These are phyloP conservation scores for Aspergillus conjunctus DNA, from an alignment of 495 filamentous ascomycete genomes.

Conservation along the genomic window DNA sequence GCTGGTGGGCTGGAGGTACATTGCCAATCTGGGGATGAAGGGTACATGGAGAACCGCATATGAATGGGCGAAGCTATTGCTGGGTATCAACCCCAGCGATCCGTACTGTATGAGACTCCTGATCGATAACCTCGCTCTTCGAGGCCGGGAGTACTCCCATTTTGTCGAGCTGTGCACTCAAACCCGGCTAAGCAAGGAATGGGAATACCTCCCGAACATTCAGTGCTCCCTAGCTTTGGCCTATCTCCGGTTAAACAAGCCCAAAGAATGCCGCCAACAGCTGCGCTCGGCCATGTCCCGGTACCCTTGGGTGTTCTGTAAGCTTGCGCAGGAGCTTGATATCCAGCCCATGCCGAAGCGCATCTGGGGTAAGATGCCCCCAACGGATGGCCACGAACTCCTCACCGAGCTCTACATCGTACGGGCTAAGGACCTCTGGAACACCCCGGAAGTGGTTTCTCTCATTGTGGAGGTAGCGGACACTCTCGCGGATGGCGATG, in stretches of 20 bases:
- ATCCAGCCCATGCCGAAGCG: constrained; percentile 69
- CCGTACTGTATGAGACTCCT: constrained; percentile 78
- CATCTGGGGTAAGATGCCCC: constrained; percentile 79
- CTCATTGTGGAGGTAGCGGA: constrained; percentile 74
- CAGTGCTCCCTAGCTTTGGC: constrained; percentile 75
- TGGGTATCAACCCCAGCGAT: constrained; percentile 76
- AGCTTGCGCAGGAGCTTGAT: constrained; percentile 75
- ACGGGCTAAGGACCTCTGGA: constrained; percentile 87
- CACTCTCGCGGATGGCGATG: constrained; percentile 44
- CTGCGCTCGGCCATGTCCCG: constrained; percentile 66
- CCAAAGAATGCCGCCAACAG: constrained; percentile 60
- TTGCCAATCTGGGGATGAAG: constrained; percentile 78
- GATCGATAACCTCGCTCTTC: constrained; percentile 81
- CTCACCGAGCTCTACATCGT: constrained; percentile 77
- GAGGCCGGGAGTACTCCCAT: constrained; percentile 73
- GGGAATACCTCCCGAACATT: constrained; percentile 60
- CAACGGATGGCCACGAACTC: constrained; percentile 67
- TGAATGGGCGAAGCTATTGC: constrained; percentile 87
- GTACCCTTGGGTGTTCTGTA: constrained; percentile 78
- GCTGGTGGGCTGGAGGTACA: constrained; percentile 86
- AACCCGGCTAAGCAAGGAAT: constrained; percentile 53
- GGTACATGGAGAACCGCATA: constrained; percentile 92
- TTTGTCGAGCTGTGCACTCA: constrained; percentile 71
- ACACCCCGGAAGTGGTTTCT: constrained; percentile 68
- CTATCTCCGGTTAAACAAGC: constrained; percentile 66